phyloP scores from a whole-genome alignment of 176 grass and related monocot species.

The Melocanna baccifera region DNA sequence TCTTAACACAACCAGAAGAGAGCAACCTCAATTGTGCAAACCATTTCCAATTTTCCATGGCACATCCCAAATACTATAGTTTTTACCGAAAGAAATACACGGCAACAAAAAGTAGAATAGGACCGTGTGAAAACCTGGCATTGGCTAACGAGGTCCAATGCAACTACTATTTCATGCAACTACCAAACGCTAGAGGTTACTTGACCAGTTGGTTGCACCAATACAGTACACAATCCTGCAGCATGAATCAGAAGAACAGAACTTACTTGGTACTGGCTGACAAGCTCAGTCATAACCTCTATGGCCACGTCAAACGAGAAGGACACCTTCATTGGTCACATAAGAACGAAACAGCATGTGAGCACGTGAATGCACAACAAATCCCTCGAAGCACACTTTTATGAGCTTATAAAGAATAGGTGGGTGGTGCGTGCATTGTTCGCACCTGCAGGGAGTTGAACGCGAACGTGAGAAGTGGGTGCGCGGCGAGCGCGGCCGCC shows the following conservation, averaged over 20 bases:
- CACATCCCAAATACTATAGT: neutral
- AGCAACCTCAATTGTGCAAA: neutral
- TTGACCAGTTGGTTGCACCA: neutral
- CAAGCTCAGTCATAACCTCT: conserved; percentile 89
- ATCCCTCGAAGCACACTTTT: conserved; percentile 1
- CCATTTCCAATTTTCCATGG: neutral
- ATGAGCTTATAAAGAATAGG: neutral
- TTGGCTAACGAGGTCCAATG: neutral
- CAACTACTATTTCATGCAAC: neutral
- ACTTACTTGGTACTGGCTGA: conserved; percentile 82
- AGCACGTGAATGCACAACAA: conserved; percentile 35
- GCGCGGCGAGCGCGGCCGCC: conserved; percentile 38
- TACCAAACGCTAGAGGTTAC: conserved; percentile 21
- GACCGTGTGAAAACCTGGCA: neutral
- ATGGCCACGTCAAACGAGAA: conserved; percentile 84
- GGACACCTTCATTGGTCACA: conserved; percentile 50
- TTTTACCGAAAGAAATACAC: neutral
- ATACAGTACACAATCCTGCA: neutral
- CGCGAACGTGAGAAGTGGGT: conserved; percentile 78
- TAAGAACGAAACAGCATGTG: conserved; percentile 35
- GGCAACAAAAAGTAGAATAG: neutral
- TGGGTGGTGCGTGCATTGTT: conserved; percentile 11
- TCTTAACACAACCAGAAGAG: neutral
- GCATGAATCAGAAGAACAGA: conserved; percentile 7
- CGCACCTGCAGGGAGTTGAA: conserved; percentile 92